Percentiles rank a stretch among this genome's conserved stretches.
These are phyloP conservation scores for Cordyceps cateniannulata DNA, from an alignment of 2,329 filamentous ascomycete species.

Conservation along the genomic window DNA sequence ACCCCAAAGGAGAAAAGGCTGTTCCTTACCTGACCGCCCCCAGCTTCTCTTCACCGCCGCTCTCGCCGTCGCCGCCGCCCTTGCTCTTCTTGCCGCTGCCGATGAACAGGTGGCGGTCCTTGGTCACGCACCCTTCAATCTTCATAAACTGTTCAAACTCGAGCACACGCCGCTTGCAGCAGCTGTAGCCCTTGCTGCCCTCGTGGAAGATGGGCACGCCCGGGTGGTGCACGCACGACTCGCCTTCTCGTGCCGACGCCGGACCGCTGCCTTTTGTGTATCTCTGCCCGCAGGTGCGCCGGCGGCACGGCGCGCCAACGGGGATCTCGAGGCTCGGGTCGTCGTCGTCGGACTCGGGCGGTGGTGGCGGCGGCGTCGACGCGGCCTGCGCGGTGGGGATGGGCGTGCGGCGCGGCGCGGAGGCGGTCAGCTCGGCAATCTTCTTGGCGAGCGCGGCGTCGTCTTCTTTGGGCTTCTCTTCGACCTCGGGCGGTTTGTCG, in stretches of 20 bases:
- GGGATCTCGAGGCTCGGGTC: slow-evolving; percentile 69
- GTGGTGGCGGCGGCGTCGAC: slow-evolving; percentile 49
- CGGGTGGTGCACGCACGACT: slow-evolving; percentile 83
- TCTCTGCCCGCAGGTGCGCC: slow-evolving; percentile 63
- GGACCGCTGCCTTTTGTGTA: slow-evolving; percentile 50
- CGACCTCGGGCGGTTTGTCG: slow-evolving; percentile 58
- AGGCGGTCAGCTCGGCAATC: slow-evolving; percentile 47
- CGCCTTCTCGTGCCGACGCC: slow-evolving; percentile 52
- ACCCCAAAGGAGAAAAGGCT: not conserved
- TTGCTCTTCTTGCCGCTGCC: slow-evolving; percentile 64
- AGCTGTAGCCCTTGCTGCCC: slow-evolving; percentile 95
- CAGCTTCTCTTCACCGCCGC: slow-evolving; percentile 62
- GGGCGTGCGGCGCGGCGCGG: slow-evolving; percentile 30
- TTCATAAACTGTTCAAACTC: slow-evolving; percentile 99
- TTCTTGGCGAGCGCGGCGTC: slow-evolving; percentile 36
- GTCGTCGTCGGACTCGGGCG: slow-evolving; percentile 79
- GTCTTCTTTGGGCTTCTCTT: slow-evolving; percentile 47
- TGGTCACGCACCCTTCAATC: slow-evolving; percentile 83
- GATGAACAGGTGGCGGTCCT: slow-evolving; percentile 76
- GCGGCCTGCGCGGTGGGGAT: slow-evolving; percentile 37
- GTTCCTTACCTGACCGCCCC: slow-evolving; percentile 63
- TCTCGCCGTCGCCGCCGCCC: slow-evolving; percentile 37
- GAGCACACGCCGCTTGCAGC: slow-evolving; percentile 89
- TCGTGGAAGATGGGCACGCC: slow-evolving; percentile 93
- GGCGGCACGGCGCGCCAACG: slow-evolving; percentile 67